Evolutionary conservation across 169 alveolate species (phyloP).

Genomic region (Cryptosporidium parvum): DNA sequence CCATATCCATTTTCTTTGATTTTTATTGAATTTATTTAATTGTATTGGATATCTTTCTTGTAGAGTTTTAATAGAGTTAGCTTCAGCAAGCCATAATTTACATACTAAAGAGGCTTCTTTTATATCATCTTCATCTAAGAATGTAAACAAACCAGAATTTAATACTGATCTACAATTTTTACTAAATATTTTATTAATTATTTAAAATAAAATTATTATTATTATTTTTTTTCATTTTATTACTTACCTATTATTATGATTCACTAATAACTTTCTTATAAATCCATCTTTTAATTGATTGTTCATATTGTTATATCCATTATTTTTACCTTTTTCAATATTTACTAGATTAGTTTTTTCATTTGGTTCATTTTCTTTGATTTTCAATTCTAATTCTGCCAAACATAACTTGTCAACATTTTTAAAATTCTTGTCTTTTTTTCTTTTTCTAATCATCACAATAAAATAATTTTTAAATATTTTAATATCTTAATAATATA

Average conservation of each 20-base stretch:
- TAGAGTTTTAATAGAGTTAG: slow-evolving; percentile 13
- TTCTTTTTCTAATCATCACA: not conserved
- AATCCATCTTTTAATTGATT: slow-evolving; percentile 30
- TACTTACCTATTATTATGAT: slow-evolving; percentile 66
- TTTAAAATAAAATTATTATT: too few relatives aligned
- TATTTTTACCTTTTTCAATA: not conserved
- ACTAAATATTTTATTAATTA: not conserved
- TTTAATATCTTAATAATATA: not conserved
- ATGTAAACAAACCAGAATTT: slow-evolving; percentile 20
- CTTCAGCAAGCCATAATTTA: slow-evolving; percentile 71
- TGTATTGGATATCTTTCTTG: slow-evolving; percentile 55
- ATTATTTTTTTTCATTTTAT: not conserved
- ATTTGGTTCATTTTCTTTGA: not conserved
- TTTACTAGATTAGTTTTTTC: not conserved
- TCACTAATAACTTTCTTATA: slow-evolving; percentile 23
- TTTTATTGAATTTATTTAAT: slow-evolving; percentile 13
- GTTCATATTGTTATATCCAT: not conserved
- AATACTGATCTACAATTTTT: slow-evolving; percentile 24
- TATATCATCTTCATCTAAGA: slow-evolving; percentile 41
- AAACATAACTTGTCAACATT: not conserved
- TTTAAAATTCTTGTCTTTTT: not conserved
- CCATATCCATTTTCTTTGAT: slow-evolving; percentile 57
- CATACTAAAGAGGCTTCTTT: slow-evolving; percentile 58
- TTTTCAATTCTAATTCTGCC: not conserved
- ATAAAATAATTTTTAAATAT: too few relatives aligned